A percentile compares a stretch with the other conserved stretches of the same genome.
Evolutionary conservation across 1,284 basidiomycete genomes (phyloP).

Genomic region (Meripilus lineatus): DNA sequence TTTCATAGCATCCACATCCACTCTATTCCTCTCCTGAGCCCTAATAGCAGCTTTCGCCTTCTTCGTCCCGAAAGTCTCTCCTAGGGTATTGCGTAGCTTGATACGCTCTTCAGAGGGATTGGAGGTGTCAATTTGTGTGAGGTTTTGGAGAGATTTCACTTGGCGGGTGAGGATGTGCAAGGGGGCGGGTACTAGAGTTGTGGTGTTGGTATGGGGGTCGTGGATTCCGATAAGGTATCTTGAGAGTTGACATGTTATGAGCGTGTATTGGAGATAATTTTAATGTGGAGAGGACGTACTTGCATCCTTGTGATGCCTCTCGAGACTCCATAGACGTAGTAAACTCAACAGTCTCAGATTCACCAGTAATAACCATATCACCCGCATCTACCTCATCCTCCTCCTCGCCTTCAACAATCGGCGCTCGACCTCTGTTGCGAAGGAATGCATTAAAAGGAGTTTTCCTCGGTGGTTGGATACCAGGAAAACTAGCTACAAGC

Average conservation of each 20-base stretch:
- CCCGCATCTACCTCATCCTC: constrained; percentile 35
- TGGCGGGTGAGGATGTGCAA: constrained; percentile 74
- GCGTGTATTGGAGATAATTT: constrained; percentile 7
- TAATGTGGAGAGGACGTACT: constrained; percentile 37
- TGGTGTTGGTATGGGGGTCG: constrained; percentile 66
- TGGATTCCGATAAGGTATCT: constrained; percentile 68
- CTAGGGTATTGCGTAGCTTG: constrained; percentile 72
- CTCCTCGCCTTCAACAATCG: constrained; percentile 13
- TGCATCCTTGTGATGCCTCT: constrained; percentile 52
- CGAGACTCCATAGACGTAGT: constrained; percentile 41
- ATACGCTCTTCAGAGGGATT: constrained; percentile 52
- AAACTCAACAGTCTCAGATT: constrained; percentile 64
- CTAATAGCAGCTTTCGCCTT: constrained; percentile 85
- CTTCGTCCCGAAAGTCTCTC: constrained; percentile 89
- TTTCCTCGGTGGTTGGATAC: constrained; percentile 12
- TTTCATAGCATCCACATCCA: constrained; percentile 84
- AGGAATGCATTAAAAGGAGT: constrained; percentile 12
- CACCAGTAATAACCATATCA: constrained; percentile 59
- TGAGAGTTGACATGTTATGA: not conserved
- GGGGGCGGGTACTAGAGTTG: constrained; percentile 65
- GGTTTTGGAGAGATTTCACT: constrained; percentile 78
- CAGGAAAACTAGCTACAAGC: constrained; percentile 18
- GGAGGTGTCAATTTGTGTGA: constrained; percentile 48
- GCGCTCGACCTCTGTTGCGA: too few species aligned
- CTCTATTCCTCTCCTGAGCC: constrained; percentile 80